Evolutionary conservation across 257 asterid species (phyloP), one percentile per base, ranked within the genome.

Genomic region (Jasminum sambac): DNA sequence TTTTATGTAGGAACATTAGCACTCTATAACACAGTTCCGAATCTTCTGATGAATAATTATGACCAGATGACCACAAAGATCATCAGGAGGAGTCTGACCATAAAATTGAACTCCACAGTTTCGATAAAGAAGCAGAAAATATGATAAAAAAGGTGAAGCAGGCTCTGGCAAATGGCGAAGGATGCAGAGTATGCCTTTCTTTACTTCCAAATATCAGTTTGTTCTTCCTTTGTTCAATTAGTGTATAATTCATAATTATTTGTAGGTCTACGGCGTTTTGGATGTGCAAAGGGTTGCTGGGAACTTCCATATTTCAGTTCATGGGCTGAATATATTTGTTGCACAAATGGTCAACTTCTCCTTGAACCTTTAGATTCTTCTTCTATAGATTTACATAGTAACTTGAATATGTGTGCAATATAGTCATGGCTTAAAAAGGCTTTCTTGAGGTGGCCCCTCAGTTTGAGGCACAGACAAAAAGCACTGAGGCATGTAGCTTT

Each of bases 231-330:
- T 68, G 61, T 58, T 70, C 77, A 58, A 71, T 73, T 37, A 69
- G 72, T 64, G 13, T 30, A 63, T 67, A 57, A 52, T 72, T 71
- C 44, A 59, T 78, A 36, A 55, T 67, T 66, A 68, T 38, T 80
- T 77, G 73, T 88, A 95, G 99, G 97, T 95, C 39, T 95, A 85
- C 69, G 99, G 99, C 71, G 87, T 87, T 80, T 75, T 95, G 81
- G 98, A 95, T 73, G 99, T 95, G 78, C 99, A 95, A 85, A 83
- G 99, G 73, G 99, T 95, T 79, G 98, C 99, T 59, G 99, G 98
- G 79, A 95, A 95, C 84, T 95, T 95, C 80, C 99, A 95, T 74
- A 88, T 95, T 67, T 95, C 99, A 58, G 97, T 95, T 70, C 98
- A 95, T 60, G 98, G 99, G 61, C 75, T 95, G 75, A 91, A 89